Conservation (phyloP, 2,329 filamentous ascomycete genomes). For the Ascochyta rabiei region DNA sequence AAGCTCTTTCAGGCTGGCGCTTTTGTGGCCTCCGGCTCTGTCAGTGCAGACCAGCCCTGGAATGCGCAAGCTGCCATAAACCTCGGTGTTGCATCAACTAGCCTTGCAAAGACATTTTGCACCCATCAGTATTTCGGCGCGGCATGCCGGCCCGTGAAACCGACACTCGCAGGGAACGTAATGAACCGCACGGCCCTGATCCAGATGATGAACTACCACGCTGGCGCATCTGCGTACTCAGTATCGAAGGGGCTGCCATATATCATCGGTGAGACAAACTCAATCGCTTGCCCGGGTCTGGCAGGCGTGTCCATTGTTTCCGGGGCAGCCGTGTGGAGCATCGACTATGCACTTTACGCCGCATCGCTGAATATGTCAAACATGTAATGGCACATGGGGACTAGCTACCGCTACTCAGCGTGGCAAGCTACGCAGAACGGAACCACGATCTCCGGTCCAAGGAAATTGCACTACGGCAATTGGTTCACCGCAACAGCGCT, state of each 20-base stretch:
- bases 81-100: conserved; percentile 14
- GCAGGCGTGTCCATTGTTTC: conserved; percentile 69
- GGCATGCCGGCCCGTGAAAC: conserved; percentile 20
- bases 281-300: conserved; percentile 65
- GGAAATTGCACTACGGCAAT: conserved; percentile 63
- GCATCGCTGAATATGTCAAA: conserved; percentile 60
- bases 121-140: conserved; percentile 28
- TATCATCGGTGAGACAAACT: conserved; percentile 67
- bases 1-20: conserved; percentile 23
- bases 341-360: conserved; percentile 67
- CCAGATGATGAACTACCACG: conserved; percentile 56
- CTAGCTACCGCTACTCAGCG: conserved; percentile 64
- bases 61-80: conserved; percentile 23
- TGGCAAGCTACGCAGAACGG: conserved; percentile 66
- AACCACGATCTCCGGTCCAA: conserved; percentile 60
- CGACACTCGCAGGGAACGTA: conserved; percentile 65
- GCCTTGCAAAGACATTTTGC: conserved; percentile 22
- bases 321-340: conserved; percentile 68
- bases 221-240: conserved; percentile 51
- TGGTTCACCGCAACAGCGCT: conserved; percentile 64
- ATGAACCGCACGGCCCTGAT: conserved; percentile 67
- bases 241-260: conserved; percentile 54
- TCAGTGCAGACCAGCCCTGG: conserved; percentile 18
- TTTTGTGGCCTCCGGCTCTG: conserved; percentile 20
- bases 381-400: conserved; percentile 69